Percentiles rank a stretch among this genome's conserved stretches.
phyloP scores from a whole-genome alignment of 2,329 filamentous ascomycete genomes.

The Neofusicoccum cordaticola region DNA sequence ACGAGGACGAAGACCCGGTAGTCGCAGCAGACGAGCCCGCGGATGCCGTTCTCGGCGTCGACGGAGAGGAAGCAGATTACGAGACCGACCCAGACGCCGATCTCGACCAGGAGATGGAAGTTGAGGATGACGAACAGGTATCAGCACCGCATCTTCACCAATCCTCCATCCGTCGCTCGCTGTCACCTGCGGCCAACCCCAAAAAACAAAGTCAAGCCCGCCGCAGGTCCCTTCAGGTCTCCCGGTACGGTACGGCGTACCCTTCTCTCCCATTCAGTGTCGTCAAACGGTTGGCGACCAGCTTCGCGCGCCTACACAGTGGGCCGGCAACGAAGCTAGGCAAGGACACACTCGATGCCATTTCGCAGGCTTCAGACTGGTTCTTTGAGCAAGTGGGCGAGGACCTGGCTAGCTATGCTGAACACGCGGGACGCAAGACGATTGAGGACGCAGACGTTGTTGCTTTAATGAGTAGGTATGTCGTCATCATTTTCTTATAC shows the following conservation, averaged over 20 bases:
- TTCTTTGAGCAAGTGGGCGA: constrained; percentile 87
- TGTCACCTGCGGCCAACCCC: background rate
- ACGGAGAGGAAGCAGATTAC: constrained; percentile 21
- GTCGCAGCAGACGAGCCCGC: constrained; percentile 29
- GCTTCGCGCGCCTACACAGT: constrained; percentile 66
- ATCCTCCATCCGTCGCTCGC: constrained; percentile 1
- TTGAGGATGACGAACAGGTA: constrained; percentile 7
- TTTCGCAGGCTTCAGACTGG: constrained; percentile 82
- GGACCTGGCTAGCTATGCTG: constrained; percentile 74
- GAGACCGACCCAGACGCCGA: constrained; percentile 19
- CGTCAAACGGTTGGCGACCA: constrained; percentile 69
- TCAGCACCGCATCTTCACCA: constrained; percentile 1
- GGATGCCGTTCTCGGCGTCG: background rate
- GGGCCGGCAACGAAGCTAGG: constrained; percentile 66
- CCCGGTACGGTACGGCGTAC: constrained; percentile 71
- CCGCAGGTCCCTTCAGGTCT: constrained; percentile 57
- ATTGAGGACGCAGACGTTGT: constrained; percentile 84
- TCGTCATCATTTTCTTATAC: constrained; percentile 22
- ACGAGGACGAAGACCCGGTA: constrained; percentile 26
- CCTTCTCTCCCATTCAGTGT: constrained; percentile 70
- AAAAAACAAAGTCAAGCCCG: constrained; percentile 31
- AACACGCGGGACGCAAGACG: constrained; percentile 77
- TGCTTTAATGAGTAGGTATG: constrained; percentile 78
- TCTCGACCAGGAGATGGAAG: constrained; percentile 6
- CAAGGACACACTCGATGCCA: constrained; percentile 69